Percentiles rank a stretch among this genome's conserved stretches.
phyloP scores from a whole-genome alignment of 1,284 basidiomycete species.

The Athelia psychrophila region DNA sequence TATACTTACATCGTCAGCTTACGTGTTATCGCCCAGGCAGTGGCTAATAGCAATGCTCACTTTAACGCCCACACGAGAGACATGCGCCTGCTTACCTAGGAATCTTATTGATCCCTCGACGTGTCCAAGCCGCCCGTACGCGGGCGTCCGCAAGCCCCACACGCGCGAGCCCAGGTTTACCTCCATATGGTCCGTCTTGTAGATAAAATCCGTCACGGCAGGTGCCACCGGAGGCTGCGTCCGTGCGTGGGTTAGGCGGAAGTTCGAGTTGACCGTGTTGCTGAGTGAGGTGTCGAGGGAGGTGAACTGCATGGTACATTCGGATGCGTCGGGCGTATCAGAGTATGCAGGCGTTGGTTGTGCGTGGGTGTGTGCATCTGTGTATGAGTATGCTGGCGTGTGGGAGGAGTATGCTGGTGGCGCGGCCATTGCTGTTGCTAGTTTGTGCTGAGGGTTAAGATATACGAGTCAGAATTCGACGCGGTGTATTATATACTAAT shows the following conservation, averaged over 20 bases:
- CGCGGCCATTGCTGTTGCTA: too few species aligned
- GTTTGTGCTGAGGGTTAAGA: too few species aligned
- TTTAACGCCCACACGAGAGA: constrained; percentile 34
- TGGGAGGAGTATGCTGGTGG: not conserved
- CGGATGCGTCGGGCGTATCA: constrained; percentile 16
- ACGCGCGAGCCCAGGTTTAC: constrained; percentile 38
- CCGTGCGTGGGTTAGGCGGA: constrained; percentile 15
- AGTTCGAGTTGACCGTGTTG: constrained; percentile 13
- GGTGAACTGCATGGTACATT: constrained; percentile 19
- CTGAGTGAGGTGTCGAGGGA: too few species aligned
- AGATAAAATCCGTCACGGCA: constrained; percentile 26
- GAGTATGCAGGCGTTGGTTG: constrained; percentile 23
- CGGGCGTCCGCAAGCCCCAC: constrained; percentile 36
- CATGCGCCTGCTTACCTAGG: constrained; percentile 30
- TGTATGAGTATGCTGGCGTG: not conserved
- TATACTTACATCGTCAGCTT: constrained; percentile 15
- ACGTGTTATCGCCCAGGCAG: not conserved
- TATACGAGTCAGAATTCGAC: too few species aligned
- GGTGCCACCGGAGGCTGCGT: too few species aligned
- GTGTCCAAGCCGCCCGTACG: constrained; percentile 37
- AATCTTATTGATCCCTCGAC: constrained; percentile 39
- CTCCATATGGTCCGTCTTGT: constrained; percentile 34
- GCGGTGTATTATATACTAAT: too few species aligned
- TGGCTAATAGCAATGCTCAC: constrained; percentile 18
- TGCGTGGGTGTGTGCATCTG: not conserved